Conservation (phyloP, 306 rosid genomes). For the Malus asiatica region DNA sequence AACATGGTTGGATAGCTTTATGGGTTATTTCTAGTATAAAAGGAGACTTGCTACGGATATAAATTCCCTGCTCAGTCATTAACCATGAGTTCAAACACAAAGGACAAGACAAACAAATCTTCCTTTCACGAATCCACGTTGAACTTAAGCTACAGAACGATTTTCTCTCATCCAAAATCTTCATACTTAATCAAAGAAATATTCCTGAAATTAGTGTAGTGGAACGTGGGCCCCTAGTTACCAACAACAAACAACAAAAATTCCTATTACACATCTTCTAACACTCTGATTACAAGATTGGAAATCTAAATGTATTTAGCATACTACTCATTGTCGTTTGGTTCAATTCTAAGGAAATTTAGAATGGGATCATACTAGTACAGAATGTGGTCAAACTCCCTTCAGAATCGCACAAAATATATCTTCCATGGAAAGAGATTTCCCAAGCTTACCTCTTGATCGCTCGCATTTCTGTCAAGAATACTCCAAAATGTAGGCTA, state of each 20-base stretch:
- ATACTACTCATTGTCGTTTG: constrained; percentile 51
- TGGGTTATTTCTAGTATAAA: constrained; percentile 52
- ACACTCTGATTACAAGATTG: constrained; percentile 40
- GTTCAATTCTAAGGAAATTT: constrained; percentile 40
- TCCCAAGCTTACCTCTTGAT: constrained; percentile 31
- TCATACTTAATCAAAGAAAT: constrained; percentile 45
- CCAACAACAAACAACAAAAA: constrained; percentile 45
- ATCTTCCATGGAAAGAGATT: constrained; percentile 48
- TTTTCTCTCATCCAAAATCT: constrained; percentile 20
- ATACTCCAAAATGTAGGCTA: constrained; percentile 54
- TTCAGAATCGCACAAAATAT: constrained; percentile 34
- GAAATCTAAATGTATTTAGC: constrained; percentile 58
- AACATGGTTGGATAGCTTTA: constrained; percentile 15
- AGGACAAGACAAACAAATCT: constrained; percentile 19
- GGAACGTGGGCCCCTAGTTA: constrained; percentile 28
- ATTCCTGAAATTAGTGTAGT: constrained; percentile 18
- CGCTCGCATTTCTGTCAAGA: constrained; percentile 27
- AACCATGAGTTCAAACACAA: constrained; percentile 37
- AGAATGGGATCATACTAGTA: constrained; percentile 32
- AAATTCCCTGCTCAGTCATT: constrained; percentile 45
- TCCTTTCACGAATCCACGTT: not conserved
- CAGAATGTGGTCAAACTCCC: constrained; percentile 23
- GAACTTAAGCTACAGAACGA: constrained; percentile 23
- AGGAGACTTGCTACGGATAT: constrained; percentile 8
- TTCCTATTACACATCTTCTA: constrained; percentile 43